phyloP scores from a whole-genome alignment of 345 rosid genomes.

The Pugionium cornutum region DNA sequence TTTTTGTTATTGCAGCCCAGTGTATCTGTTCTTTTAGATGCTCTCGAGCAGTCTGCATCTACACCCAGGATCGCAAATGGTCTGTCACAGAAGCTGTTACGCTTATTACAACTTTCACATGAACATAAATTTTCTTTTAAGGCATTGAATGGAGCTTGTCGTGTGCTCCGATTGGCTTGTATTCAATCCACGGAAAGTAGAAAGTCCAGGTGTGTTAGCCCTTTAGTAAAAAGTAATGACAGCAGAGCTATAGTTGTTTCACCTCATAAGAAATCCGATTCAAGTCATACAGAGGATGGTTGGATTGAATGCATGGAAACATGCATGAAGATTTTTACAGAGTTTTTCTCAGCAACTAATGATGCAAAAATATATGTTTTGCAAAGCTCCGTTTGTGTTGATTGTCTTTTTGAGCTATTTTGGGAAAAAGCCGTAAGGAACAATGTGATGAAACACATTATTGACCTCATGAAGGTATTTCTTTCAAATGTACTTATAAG shows the following conservation, averaged over 20 bases:
- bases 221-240: conserved; percentile 38
- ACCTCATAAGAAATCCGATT: conserved; percentile 41
- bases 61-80: conserved; percentile 61
- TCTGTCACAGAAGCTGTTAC: conserved; percentile 70
- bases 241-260: conserved; percentile 37
- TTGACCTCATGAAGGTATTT: conserved; percentile 84
- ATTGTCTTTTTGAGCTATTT: conserved; percentile 83
- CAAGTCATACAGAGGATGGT: conserved; percentile 40
- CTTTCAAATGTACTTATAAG: conserved; percentile 5
- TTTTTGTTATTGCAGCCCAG: conserved; percentile 65
- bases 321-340: conserved; percentile 59
- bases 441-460: conserved; percentile 59
- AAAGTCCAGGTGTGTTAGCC: conserved; percentile 39
- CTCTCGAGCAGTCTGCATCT: conserved; percentile 81
- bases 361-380: conserved; percentile 64
- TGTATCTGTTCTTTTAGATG: conserved; percentile 72
- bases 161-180: conserved; percentile 77
- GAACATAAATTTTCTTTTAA: conserved; percentile 72
- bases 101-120: conserved; percentile 60
- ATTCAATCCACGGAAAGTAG: conserved; percentile 67
- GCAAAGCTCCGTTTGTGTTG: conserved; percentile 59
- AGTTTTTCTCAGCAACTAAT: conserved; percentile 58
- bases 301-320: conserved; percentile 66
- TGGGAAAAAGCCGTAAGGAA: conserved; percentile 79
- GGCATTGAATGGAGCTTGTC: conserved; percentile 66